Percentiles rank a stretch among this genome's conserved stretches.
These are phyloP conservation scores for Stereum hirsutum DNA, from an alignment of 1,284 basidiomycete genomes.

Conservation along the genomic window DNA sequence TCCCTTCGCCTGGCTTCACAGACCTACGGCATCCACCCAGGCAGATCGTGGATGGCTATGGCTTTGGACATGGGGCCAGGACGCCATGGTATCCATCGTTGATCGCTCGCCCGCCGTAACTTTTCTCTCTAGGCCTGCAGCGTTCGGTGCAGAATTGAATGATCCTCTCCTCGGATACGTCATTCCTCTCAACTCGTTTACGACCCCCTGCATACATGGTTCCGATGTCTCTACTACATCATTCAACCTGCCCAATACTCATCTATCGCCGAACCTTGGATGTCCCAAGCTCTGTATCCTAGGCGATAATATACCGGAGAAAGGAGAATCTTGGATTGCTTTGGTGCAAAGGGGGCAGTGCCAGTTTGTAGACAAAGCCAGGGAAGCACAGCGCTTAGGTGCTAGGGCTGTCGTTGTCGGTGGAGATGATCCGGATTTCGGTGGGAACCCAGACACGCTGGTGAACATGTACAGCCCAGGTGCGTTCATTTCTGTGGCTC, in stretches of 20 bases:
- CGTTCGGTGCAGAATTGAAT: slow-evolving; percentile 65
- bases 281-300: slow-evolving; percentile 56
- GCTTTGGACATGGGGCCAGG: slow-evolving; percentile 55
- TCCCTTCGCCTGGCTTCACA: slow-evolving; percentile 20
- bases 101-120: slow-evolving; percentile 58
- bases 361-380: slow-evolving; percentile 80
- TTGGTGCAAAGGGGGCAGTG: slow-evolving; percentile 81
- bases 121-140: slow-evolving; percentile 57
- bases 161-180: slow-evolving; percentile 70
- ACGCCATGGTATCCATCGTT: slow-evolving; percentile 71
- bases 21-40: slow-evolving; percentile 12
- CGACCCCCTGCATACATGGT: slow-evolving; percentile 32
- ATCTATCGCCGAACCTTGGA: slow-evolving; percentile 35
- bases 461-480: slow-evolving; percentile 88
- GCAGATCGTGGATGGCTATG: slow-evolving; percentile 29
- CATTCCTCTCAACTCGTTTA: slow-evolving; percentile 69
- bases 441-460: slow-evolving; percentile 67
- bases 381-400: slow-evolving; percentile 77
- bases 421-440: slow-evolving; percentile 57
- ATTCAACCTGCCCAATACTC: slow-evolving; percentile 8
- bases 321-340: slow-evolving; percentile 73
- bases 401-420: slow-evolving; percentile 86
- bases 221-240: slow-evolving; percentile 11
- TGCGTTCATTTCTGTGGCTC: slow-evolving; percentile 21
- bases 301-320: slow-evolving; percentile 41